Conservation (phyloP, 164 flowering plant genomes). For the Vitis riparia region DNA sequence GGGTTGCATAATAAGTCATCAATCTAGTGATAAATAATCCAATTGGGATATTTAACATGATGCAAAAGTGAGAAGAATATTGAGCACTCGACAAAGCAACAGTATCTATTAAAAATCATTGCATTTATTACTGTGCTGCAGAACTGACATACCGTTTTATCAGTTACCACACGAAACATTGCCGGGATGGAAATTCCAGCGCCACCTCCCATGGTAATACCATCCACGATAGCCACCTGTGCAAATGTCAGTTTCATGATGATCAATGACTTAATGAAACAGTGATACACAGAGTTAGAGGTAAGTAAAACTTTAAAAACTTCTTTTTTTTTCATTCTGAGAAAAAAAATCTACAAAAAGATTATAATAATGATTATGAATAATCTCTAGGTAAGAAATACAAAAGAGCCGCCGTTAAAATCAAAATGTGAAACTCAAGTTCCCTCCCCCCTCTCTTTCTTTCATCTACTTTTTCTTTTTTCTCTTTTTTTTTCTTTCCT, state of each 20-base stretch:
- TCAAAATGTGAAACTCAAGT: no score
- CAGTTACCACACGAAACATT: constrained; percentile 76
- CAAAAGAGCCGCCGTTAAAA: no score
- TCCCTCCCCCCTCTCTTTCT: no score
- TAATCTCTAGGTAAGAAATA: no score
- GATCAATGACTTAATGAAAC: neutral
- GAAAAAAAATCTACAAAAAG: no score
- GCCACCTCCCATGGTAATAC: constrained; percentile 82
- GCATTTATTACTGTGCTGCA: neutral
- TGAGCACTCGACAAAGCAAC: neutral
- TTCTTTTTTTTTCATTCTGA: no score
- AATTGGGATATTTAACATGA: no score
- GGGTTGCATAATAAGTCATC: no score
- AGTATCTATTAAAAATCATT: neutral
- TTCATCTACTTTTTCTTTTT: no score
- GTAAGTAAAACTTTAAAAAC: neutral
- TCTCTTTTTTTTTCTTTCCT: no score
- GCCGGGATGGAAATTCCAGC: constrained; percentile 84
- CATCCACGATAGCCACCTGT: constrained; percentile 88
- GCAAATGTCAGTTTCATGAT: constrained; percentile 7
- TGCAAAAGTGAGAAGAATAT: neutral
- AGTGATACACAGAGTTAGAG: neutral
- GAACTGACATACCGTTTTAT: constrained; percentile 70
- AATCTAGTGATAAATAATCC: no score
- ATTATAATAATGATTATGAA: no score